Base-by-base conservation (phyloP, 768 basidiomycete genomes). In the Kwoniella mangroviensis region DNA sequence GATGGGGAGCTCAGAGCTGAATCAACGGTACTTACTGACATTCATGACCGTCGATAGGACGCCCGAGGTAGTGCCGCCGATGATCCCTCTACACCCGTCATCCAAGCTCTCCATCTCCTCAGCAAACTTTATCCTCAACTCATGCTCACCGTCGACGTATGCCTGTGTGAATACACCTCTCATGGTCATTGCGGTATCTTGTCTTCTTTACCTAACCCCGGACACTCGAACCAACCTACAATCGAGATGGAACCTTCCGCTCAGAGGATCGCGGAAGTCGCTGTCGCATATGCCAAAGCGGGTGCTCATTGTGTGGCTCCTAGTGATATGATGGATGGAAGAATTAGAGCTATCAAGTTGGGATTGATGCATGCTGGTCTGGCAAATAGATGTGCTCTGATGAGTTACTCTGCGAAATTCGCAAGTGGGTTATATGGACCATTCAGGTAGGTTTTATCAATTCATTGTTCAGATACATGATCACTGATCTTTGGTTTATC, bases 261-360 rank as follows among this genome's bases (percentile, higher is more conserved):
- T 13, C 85, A 86, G n/a, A 90, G 97, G 70, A 91, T 99, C 70
- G 93, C 93, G 0, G 86, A 97, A 78, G 95, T 99, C 26, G 94
- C 97, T 0, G 86, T 98, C 56, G 89, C 87, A 78, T 99, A 99
- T 74, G 97, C 95, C 0, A 86, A 87, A 64, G 97, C 97, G 0
- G 97, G 97, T n/a, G 97, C 94, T 0, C 93, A 98, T 83, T 94
- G 94, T 78, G 95, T 99, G 67, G 97, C 97, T 1, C 97, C 97
- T 7, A 97, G 94, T 79, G 97, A 98, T 83, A 99, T 99, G 97
- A 98, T 98, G 94, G 97, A 99, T 81, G 97, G 96, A 0, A 87
- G 96, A 21, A 89, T 99, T 72, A 89, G 88, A 72, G 89, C 89
- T 15, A 98, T 99, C 84, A 99, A 99, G 83, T 86, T 88, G 45